Base-by-base conservation (phyloP, 805 yeast species). In the Candida oleophila region DNA sequence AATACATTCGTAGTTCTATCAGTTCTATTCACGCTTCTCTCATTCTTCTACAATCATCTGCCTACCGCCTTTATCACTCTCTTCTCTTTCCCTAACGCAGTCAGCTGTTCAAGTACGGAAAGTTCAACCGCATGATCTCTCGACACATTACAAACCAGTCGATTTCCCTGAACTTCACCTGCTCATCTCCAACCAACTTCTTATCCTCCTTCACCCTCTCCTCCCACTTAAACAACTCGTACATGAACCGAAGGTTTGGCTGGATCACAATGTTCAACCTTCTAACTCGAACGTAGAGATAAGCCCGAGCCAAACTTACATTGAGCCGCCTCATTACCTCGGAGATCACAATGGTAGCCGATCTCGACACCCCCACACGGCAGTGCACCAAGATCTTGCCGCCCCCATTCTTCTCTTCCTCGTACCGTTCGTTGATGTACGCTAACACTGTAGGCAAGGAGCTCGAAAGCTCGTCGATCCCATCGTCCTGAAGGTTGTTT, bases 261-360 rank as follows among this genome's bases (percentile, higher is more conserved):
- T 92, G 98, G 52, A 92, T 92, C 28, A 92, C 89, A 48, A 92
- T 91, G 63, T 92, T 92, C 57, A 92, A 75, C 44, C 98, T 73
- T 43, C 97, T 73, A 3, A 89, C 96, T 37, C 97, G 74, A n/a
- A 90, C 97, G 66, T 75, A 89, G 38, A 91, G 66, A 58, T 91
- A 92, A 0, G 98, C 96, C 28, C 83, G 72, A 2, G 94, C 83
- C 22, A 92, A 68, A 38, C 81, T 79, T 45, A 89, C 69, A 14
- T 78, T 67, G 44, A 87, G 66, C 36, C 96, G 68, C 54, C 81
- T 79, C 96, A 92, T 91, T 34, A 89, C 92, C 60, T 90, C 97
- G 1, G 97, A 97, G 54, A 92, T 92, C 55, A 95, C 92, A 9
- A 92, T 95, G 0, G 97, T 89, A 0, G 97, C 98, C 2, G 96